Percentiles rank a stretch among this genome's conserved stretches.
Conservation (phyloP, 2,329 filamentous ascomycete genomes). For the Ophiostoma sp. region DNA sequence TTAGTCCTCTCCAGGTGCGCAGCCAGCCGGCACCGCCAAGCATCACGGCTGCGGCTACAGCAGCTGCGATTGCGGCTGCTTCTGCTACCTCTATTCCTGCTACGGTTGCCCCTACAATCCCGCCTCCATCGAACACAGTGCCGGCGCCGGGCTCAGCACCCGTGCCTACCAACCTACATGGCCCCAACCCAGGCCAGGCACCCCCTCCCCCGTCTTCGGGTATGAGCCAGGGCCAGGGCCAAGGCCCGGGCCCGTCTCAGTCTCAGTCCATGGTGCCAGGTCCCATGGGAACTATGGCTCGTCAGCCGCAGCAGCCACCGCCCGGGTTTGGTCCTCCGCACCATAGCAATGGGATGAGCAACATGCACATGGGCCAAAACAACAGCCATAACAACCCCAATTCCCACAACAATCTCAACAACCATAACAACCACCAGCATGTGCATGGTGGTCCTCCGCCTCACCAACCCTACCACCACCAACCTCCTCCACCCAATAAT, state of each 20-base stretch:
- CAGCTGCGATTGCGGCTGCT: background rate
- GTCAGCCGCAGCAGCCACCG: background rate
- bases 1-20: constrained; percentile 18
- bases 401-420: background rate
- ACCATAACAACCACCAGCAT: background rate
- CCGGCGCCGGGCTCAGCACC: background rate
- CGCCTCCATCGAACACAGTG: background rate
- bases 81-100: background rate
- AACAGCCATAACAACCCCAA: background rate
- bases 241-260: background rate
- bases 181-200: background rate
- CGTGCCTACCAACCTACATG: background rate
- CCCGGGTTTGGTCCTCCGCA: background rate
- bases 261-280: background rate
- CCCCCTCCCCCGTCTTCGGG: background rate
- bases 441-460: background rate
- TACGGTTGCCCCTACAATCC: background rate
- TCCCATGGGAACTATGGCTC: background rate
- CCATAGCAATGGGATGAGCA: background rate
- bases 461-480: background rate
- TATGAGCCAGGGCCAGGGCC: background rate
- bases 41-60: constrained; percentile 3
- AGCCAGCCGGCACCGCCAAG: constrained; percentile 18
- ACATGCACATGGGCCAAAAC: background rate
- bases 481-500: background rate